These are phyloP conservation scores for Begonia peltatifolia DNA, from an alignment of 306 rosid genomes.

Conservation along the genomic window DNA sequence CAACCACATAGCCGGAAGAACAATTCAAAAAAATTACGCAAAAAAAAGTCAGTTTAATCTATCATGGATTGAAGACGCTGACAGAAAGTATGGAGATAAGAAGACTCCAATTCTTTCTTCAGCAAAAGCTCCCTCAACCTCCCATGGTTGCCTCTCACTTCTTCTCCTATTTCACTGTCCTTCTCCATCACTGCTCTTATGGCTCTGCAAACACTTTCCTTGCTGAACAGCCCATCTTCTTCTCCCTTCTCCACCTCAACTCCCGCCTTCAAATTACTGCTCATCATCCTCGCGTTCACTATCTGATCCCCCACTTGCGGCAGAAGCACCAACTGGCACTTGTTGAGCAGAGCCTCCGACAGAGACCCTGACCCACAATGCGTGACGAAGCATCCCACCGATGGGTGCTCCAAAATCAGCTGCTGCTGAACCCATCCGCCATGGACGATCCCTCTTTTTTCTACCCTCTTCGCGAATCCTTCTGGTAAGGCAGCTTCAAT, in stretches of 20 bases:
- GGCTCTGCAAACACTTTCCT: slow-evolving; percentile 26
- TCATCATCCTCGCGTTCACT: slow-evolving; percentile 40
- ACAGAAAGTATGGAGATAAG: slow-evolving; percentile 23
- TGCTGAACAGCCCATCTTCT: slow-evolving; percentile 30
- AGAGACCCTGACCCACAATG: slow-evolving; percentile 57
- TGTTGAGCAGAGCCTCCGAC: slow-evolving; percentile 36
- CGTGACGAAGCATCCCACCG: slow-evolving; percentile 54
- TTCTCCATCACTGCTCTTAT: slow-evolving; percentile 25
- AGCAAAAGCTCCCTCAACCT: slow-evolving; percentile 30
- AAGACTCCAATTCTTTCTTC: slow-evolving; percentile 22
- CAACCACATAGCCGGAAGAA: too few species aligned
- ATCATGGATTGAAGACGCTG: slow-evolving; percentile 2
- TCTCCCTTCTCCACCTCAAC: slow-evolving; percentile 39
- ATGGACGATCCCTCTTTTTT: slow-evolving; percentile 32
- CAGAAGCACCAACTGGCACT: slow-evolving; percentile 36
- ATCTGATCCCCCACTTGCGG: slow-evolving; percentile 49
- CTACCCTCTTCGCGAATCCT: slow-evolving; percentile 28
- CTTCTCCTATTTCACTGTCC: slow-evolving; percentile 21
- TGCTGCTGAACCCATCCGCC: slow-evolving; percentile 54
- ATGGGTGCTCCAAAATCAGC: slow-evolving; percentile 35
- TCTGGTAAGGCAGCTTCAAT: slow-evolving; percentile 34
- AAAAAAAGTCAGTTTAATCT: background rate
- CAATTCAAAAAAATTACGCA: too few species aligned
- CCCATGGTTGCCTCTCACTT: slow-evolving; percentile 29
- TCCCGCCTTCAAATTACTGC: slow-evolving; percentile 28